These are phyloP conservation scores for Sordariomycetes sp. DNA, from an alignment of 2,329 filamentous ascomycete species.

Conservation along the genomic window DNA sequence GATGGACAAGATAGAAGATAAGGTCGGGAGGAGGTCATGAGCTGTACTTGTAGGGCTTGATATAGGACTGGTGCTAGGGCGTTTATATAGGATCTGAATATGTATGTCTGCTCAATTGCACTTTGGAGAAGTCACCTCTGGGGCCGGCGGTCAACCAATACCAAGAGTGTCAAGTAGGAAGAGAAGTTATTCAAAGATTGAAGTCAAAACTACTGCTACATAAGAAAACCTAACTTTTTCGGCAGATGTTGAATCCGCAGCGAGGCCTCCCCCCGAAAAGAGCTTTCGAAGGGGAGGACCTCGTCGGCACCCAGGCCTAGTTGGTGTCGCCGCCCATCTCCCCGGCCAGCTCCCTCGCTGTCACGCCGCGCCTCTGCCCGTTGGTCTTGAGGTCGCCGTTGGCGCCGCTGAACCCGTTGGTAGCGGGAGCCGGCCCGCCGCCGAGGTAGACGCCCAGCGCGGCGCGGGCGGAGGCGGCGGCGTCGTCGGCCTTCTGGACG, in stretches of 20 bases:
- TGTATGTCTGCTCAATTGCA: not conserved
- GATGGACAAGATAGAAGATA: constrained; percentile 16
- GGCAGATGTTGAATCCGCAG: constrained; percentile 1
- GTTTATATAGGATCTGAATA: not conserved
- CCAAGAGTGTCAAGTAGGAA: not conserved
- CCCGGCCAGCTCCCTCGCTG: constrained; percentile 44
- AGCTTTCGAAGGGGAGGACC: not conserved
- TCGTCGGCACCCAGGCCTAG: not conserved
- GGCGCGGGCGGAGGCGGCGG: constrained; percentile 30
- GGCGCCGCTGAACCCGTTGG: constrained; percentile 11
- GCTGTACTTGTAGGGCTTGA: not conserved
- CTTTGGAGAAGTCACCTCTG: not conserved
- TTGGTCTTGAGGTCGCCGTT: constrained; percentile 8
- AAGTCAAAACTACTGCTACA: not conserved
- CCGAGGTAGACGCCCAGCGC: constrained; percentile 29
- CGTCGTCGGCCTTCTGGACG: constrained; percentile 33
- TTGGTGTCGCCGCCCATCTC: constrained; percentile 53
- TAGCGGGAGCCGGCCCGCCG: constrained; percentile 7
- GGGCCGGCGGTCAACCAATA: not conserved
- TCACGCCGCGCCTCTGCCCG: constrained; percentile 29
- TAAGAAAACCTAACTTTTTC: not conserved
- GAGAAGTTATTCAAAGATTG: not conserved
- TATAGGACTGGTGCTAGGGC: not conserved
- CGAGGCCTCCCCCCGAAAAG: not conserved
- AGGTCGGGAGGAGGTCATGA: constrained; percentile 2